A percentile compares a stretch with the other conserved stretches of the same genome.
phyloP scores from a whole-genome alignment of 768 basidiomycete genomes.

The Steccherinum ochraceum region DNA sequence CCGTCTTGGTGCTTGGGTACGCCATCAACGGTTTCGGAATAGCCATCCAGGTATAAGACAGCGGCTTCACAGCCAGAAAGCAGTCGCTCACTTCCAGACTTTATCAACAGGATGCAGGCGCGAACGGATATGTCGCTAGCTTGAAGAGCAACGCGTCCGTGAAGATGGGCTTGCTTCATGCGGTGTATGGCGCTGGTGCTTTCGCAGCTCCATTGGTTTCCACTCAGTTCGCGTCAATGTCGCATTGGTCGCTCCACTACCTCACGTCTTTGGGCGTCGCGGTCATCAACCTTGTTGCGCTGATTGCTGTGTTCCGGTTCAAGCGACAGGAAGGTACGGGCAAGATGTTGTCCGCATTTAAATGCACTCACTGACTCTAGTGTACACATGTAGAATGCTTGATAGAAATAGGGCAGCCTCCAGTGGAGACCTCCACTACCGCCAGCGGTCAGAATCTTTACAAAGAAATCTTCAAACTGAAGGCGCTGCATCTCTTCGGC shows the following conservation, averaged over 20 bases:
- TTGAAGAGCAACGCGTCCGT: slow-evolving; percentile 46
- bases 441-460: slow-evolving; percentile 32
- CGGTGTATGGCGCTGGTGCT: slow-evolving; percentile 63
- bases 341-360: background rate
- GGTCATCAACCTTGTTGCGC: slow-evolving; percentile 41
- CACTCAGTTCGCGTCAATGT: slow-evolving; percentile 68
- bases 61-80: background rate
- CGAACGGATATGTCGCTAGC: slow-evolving; percentile 62
- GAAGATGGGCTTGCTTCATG: slow-evolving; percentile 69
- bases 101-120: slow-evolving; percentile 55
- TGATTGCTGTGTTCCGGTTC: slow-evolving; percentile 58
- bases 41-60: slow-evolving; percentile 32
- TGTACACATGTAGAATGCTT: slow-evolving; percentile 45
- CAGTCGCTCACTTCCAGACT: too few relatives aligned
- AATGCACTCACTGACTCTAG: background rate
- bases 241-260: slow-evolving; percentile 75
- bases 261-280: slow-evolving; percentile 66
- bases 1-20: slow-evolving; percentile 47
- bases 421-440: slow-evolving; percentile 24
- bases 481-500: slow-evolving; percentile 33
- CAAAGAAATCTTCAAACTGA: slow-evolving; percentile 37
- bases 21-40: slow-evolving; percentile 44
- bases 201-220: slow-evolving; percentile 67
- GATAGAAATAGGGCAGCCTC: slow-evolving; percentile 42
- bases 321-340: slow-evolving; percentile 60